phyloP scores from a whole-genome alignment of 2,329 filamentous ascomycete genomes.

The Bertia moriformis region DNA sequence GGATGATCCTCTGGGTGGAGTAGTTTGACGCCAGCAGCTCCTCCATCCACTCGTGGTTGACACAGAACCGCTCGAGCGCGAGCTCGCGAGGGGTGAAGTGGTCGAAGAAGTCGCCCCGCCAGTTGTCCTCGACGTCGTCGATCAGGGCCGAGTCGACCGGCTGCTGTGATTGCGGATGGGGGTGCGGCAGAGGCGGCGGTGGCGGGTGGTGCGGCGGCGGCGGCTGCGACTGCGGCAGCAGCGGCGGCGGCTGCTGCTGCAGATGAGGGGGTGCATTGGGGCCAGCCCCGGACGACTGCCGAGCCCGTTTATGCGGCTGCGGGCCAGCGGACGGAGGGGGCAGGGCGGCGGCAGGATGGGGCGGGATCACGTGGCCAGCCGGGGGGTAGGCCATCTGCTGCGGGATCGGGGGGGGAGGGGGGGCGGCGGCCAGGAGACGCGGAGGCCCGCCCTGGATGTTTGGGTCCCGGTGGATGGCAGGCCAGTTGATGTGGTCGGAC shows the following conservation, averaged over 20 bases:
- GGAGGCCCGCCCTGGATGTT: too few species aligned
- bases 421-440: too few species aligned
- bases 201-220: not conserved
- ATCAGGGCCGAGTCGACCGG: too few species aligned
- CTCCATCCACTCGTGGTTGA: not conserved
- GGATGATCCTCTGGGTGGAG: not conserved
- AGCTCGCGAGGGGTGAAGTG: not conserved
- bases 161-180: too few species aligned
- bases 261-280: too few species aligned
- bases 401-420: not conserved
- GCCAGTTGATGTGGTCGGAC: not conserved
- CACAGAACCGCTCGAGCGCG: not conserved
- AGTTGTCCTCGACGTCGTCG: not conserved
- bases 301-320: too few species aligned
- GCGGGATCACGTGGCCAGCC: not conserved
- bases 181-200: too few species aligned
- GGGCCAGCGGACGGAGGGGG: too few species aligned
- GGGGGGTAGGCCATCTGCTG: not conserved
- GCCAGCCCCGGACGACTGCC: too few species aligned
- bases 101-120: not conserved
- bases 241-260: too few species aligned
- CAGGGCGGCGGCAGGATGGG: too few species aligned
- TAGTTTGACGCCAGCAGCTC: not conserved
- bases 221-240: not conserved
- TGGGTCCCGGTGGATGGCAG: not conserved